phyloP scores from a whole-genome alignment of 2,329 filamentous ascomycete genomes.

The Talaromyces albobiverticillius region DNA sequence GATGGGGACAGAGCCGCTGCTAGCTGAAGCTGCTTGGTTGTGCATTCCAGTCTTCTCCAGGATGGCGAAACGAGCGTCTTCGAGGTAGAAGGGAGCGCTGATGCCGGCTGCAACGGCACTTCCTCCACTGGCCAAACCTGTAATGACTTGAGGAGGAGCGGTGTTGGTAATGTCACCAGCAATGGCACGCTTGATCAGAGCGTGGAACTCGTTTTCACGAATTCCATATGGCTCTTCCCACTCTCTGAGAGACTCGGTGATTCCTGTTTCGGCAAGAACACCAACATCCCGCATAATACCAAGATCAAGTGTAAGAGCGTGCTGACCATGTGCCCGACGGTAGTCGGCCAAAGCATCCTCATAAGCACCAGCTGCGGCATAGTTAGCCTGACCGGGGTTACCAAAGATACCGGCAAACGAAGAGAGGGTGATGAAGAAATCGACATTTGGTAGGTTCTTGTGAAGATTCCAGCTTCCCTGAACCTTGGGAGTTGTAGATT shows the following conservation, averaged over 20 bases:
- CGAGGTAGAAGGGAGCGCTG: not conserved
- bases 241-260: not conserved
- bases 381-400: conserved; percentile 14
- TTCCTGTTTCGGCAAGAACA: not conserved
- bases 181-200: not conserved
- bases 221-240: not conserved
- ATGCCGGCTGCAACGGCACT: not conserved
- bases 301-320: conserved; percentile 1
- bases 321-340: conserved; percentile 17
- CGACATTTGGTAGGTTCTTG: conserved; percentile 13
- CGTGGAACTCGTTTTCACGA: conserved; percentile 2
- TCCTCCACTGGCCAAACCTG: not conserved
- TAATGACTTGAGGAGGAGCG: not conserved
- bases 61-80: not conserved
- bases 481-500: not conserved
- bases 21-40: too few species aligned
- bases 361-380: conserved; percentile 20
- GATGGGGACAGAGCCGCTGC: not conserved
- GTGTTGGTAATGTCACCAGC: not conserved
- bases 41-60: not conserved
- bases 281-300: not conserved
- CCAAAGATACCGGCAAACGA: not conserved
- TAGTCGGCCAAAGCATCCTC: conserved; percentile 19
- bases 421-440: conserved; percentile 25
- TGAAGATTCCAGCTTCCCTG: conserved; percentile 9